Evolutionary conservation across 345 rosid species (phyloP).

Genomic region (Eutrema heterophyllum): DNA sequence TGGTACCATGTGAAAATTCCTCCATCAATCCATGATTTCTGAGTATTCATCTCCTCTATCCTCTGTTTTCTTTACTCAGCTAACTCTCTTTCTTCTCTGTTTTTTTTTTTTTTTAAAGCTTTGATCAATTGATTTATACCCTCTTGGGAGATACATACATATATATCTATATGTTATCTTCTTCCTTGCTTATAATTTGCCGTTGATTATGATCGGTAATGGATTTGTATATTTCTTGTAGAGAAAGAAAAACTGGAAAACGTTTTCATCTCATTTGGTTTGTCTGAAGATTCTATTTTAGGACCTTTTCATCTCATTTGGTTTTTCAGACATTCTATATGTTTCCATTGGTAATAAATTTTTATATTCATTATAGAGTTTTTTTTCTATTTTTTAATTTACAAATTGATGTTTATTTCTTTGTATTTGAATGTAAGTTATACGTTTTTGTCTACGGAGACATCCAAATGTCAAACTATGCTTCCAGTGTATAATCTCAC

Average conservation of each 20-base stretch:
- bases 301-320: not conserved
- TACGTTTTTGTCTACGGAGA: not conserved
- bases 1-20: constrained; percentile 65
- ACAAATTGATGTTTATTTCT: not conserved
- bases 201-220: constrained; percentile 20
- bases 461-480: not conserved
- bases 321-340: not conserved
- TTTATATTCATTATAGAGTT: not conserved
- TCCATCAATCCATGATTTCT: not conserved
- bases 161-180: constrained; percentile 7
- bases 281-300: constrained; percentile 12
- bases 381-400: not conserved
- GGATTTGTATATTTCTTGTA: constrained; percentile 33
- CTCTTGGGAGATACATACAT: constrained; percentile 21
- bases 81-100: constrained; percentile 14
- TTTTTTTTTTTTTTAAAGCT: not conserved
- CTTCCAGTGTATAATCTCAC: not conserved
- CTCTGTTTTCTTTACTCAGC: constrained; percentile 17
- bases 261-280: not conserved
- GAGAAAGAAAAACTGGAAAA: constrained; percentile 28
- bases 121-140: constrained; percentile 20
- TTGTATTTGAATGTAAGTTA: not conserved
- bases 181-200: constrained; percentile 14
- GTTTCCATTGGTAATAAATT: constrained; percentile 13
- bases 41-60: constrained; percentile 15